Percentiles rank a stretch among this genome's conserved stretches.
Evolutionary conservation across 1,139 yeast species (phyloP).

Genomic region (Nakaseomyces bracarensis): DNA sequence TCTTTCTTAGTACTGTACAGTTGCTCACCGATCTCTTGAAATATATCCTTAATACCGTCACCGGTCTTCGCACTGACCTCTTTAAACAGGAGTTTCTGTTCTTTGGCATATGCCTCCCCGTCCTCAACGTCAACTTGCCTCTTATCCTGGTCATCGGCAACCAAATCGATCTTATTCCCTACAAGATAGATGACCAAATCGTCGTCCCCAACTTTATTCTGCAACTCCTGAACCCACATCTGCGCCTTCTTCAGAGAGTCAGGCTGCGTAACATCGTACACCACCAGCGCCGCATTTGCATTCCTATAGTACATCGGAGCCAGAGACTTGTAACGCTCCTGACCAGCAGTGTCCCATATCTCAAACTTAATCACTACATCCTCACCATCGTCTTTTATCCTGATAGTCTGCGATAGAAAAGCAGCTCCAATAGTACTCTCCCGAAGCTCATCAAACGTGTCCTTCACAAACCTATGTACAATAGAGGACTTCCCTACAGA

Average conservation of each 20-base stretch:
- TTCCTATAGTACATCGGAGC: conserved; percentile 85
- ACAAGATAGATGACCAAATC: conserved; percentile 80
- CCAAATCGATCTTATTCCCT: conserved; percentile 73
- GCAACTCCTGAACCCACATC: conserved; percentile 92
- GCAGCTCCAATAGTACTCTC: conserved; percentile 98
- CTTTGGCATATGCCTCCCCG: conserved; percentile 55
- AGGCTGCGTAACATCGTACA: conserved; percentile 59
- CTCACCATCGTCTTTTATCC: conserved; percentile 30
- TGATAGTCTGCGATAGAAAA: conserved; percentile 82
- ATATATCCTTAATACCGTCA: conserved; percentile 68
- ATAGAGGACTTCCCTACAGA: conserved; percentile 93
- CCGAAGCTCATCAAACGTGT: conserved; percentile 86
- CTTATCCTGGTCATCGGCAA: conserved; percentile 34
- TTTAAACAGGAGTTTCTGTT: conserved; percentile 70
- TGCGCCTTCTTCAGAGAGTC: conserved; percentile 82
- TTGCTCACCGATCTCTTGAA: conserved; percentile 71
- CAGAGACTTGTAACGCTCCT: conserved; percentile 70
- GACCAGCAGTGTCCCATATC: conserved; percentile 89
- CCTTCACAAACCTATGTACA: conserved; percentile 88
- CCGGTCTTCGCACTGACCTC: conserved; percentile 96
- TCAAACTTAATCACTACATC: conserved; percentile 61
- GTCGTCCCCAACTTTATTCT: conserved; percentile 68
- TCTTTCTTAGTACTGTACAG: conserved; percentile 33
- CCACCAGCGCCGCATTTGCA: conserved; percentile 78
- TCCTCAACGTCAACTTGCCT: conserved; percentile 48